Evolutionary conservation across 371 early-diverging fungal genomes (phyloP).

Genomic region (Apophysomyces trapeziformis): DNA sequence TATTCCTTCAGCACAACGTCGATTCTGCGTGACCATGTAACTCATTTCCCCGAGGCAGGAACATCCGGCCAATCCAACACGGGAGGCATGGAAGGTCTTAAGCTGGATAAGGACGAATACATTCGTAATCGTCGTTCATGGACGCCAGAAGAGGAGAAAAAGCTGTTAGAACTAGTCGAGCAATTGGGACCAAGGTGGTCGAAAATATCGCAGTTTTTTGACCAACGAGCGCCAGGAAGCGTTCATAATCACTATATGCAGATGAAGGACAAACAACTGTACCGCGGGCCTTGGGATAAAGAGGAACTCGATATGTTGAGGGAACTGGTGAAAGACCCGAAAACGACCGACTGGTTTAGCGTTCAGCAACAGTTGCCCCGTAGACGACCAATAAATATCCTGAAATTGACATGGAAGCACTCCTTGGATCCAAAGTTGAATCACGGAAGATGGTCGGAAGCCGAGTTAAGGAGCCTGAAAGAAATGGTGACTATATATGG

Average conservation of each 20-base stretch:
- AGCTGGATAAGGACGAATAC: background rate
- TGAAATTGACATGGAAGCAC: slow-evolving; percentile 33
- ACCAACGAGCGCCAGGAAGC: slow-evolving; percentile 22
- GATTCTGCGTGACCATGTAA: background rate
- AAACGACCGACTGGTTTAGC: slow-evolving; percentile 23
- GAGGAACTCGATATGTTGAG: slow-evolving; percentile 28
- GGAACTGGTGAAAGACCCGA: slow-evolving; percentile 19
- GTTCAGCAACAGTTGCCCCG: slow-evolving; percentile 30
- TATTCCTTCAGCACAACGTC: background rate
- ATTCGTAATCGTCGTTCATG: slow-evolving; percentile 18
- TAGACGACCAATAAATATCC: slow-evolving; percentile 17
- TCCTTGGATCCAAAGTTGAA: slow-evolving; percentile 35
- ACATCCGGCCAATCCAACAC: background rate
- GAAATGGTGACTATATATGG: slow-evolving; percentile 20
- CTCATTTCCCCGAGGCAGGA: background rate
- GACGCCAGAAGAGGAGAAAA: slow-evolving; percentile 18
- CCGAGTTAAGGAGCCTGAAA: slow-evolving; percentile 27
- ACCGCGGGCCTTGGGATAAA: slow-evolving; percentile 36
- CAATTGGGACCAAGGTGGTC: slow-evolving; percentile 14
- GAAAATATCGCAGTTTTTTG: slow-evolving; percentile 20
- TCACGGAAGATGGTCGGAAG: slow-evolving; percentile 38
- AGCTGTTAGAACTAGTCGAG: slow-evolving; percentile 6
- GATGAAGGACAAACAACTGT: background rate
- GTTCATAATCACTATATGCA: slow-evolving; percentile 29
- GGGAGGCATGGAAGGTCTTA: background rate